These are phyloP conservation scores for Achaetomium macrosporum DNA, from an alignment of 2,329 filamentous ascomycete species.

Conservation along the genomic window DNA sequence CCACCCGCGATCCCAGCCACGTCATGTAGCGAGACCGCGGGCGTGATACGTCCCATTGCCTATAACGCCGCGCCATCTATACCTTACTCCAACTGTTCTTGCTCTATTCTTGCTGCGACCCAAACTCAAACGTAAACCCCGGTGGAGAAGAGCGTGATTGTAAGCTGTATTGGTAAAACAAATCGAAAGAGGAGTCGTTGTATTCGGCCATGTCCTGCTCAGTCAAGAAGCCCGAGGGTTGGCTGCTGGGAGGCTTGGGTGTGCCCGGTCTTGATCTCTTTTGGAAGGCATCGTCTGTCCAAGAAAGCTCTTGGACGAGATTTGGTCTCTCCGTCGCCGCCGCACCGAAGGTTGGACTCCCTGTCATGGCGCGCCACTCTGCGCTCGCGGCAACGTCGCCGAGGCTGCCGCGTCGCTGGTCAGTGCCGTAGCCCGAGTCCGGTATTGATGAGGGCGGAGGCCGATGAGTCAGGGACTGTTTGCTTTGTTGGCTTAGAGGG, in stretches of 20 bases:
- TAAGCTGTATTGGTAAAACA: neutral
- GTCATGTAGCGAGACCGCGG: neutral
- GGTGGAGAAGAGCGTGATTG: neutral
- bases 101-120: constrained; percentile 6
- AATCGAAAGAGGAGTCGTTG: neutral
- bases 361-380: neutral
- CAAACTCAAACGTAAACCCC: constrained; percentile 6
- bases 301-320: neutral
- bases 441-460: constrained; percentile 16
- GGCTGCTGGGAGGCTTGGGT: neutral
- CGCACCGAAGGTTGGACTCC: neutral
- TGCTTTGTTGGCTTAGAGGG: neutral
- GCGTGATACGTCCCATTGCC: neutral
- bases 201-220: constrained; percentile 8
- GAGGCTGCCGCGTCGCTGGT: constrained; percentile 20
- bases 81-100: neutral
- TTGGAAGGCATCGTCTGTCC: neutral
- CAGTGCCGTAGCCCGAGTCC: constrained; percentile 24
- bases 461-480: neutral
- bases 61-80: neutral
- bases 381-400: constrained; percentile 5
- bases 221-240: neutral
- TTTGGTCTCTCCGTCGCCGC: neutral
- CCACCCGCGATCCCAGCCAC: neutral
- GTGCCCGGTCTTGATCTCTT: neutral